These are phyloP conservation scores for Phytophthora kernoviae DNA, from an alignment of 352 stramenopile genomes.

Conservation along the genomic window DNA sequence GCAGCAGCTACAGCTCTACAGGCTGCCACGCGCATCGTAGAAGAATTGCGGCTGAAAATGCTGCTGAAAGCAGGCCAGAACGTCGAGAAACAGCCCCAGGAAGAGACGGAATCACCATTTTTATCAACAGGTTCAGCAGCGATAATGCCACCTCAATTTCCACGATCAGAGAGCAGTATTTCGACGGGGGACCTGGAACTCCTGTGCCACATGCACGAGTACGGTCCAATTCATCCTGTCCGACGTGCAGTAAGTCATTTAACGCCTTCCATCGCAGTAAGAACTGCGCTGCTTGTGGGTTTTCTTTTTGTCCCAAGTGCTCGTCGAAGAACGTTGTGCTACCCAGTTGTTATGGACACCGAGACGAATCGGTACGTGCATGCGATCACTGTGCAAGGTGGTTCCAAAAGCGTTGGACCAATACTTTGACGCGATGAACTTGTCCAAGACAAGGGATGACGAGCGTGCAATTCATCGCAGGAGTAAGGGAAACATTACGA, in stretches of 20 bases:
- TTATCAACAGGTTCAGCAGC: conserved; percentile 12
- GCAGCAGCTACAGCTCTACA: conserved; percentile 55
- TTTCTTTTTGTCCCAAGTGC: conserved; percentile 71
- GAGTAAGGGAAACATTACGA: conserved; percentile 22
- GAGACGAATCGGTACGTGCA: conserved; percentile 49
- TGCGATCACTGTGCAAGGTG: conserved; percentile 67
- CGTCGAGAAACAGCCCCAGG: conserved; percentile 39
- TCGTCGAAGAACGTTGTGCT: conserved; percentile 58
- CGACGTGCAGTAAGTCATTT: conserved; percentile 66
- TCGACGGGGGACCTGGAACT: conserved; percentile 31
- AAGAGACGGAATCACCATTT: conserved; percentile 19
- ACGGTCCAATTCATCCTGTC: conserved; percentile 44
- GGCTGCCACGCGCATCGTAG: conserved; percentile 55
- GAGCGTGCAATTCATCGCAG: conserved; percentile 13
- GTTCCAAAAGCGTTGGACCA: conserved; percentile 73
- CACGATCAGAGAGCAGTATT: conserved; percentile 9
- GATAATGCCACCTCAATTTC: conserved; percentile 4
- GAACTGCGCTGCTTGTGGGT: conserved; percentile 63
- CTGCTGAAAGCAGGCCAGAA: conserved; percentile 51
- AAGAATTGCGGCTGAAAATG: conserved; percentile 63
- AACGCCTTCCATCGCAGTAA: conserved; percentile 71
- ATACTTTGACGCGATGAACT: conserved; percentile 69
- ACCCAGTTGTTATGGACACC: conserved; percentile 61
- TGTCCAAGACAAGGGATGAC: conserved; percentile 32
- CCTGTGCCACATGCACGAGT: conserved; percentile 45